These are phyloP conservation scores for Sugiyamaella marilandica DNA, from an alignment of 805 yeast species.

Conservation along the genomic window DNA sequence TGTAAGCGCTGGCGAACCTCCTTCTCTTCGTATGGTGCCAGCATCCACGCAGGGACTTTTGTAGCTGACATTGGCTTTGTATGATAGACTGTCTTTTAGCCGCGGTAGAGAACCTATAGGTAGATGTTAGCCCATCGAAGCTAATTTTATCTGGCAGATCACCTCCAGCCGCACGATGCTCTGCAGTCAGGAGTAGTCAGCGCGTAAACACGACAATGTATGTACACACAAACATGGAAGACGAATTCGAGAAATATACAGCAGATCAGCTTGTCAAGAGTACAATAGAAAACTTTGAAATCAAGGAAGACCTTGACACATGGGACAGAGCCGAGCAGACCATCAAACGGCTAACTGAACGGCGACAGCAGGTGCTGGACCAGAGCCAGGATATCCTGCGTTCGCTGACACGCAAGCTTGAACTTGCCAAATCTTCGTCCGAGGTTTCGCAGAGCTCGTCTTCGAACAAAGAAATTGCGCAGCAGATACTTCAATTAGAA, in stretches of 20 bases:
- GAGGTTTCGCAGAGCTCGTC: slow-evolving; percentile 16
- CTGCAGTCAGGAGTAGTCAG: no score
- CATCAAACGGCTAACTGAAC: slow-evolving; percentile 12
- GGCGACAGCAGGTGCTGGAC: slow-evolving; percentile 13
- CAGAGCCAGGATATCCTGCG: slow-evolving; percentile 17
- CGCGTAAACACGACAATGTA: no score
- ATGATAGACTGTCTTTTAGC: no score
- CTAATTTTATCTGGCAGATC: no score
- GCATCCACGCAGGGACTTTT: slow-evolving; percentile 34
- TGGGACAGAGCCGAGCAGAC: slow-evolving; percentile 21
- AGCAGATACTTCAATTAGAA: slow-evolving; percentile 22
- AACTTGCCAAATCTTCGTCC: slow-evolving; percentile 18
- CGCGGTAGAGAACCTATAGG: no score
- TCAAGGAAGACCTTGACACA: slow-evolving; percentile 22
- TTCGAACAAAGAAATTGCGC: slow-evolving; percentile 12
- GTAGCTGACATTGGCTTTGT: no score
- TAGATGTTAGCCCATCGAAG: no score
- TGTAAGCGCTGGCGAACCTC: slow-evolving; percentile 31
- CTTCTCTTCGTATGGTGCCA: slow-evolving; percentile 37
- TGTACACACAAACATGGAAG: not conserved
- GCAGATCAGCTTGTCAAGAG: slow-evolving; percentile 2
- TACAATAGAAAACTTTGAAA: slow-evolving; percentile 21
- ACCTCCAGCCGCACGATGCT: no score
- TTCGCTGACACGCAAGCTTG: slow-evolving; percentile 22
- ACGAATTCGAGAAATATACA: not conserved